A percentile compares a stretch with the other conserved stretches of the same genome.
phyloP scores from a whole-genome alignment of 768 basidiomycete genomes.

The Stropharia rugosoannulata region DNA sequence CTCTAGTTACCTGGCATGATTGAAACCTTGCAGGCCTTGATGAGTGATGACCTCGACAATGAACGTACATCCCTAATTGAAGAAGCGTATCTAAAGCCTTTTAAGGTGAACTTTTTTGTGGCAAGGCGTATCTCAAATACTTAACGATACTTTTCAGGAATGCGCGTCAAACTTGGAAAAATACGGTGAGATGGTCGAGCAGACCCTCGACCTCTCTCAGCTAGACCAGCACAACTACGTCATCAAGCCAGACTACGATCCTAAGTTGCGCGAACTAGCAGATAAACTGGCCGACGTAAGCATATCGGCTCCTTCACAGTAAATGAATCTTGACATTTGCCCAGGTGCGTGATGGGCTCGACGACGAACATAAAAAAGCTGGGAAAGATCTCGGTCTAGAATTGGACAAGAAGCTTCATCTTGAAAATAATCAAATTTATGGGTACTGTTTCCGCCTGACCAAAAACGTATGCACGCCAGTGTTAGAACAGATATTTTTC shows the following conservation, averaged over 20 bases:
- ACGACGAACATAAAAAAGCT: slow-evolving; percentile 73
- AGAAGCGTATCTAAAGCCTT: slow-evolving; percentile 60
- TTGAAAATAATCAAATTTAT: slow-evolving; percentile 87
- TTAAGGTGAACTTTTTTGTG: slow-evolving; percentile 67
- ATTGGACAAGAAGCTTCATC: slow-evolving; percentile 91
- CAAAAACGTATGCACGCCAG: slow-evolving; percentile 66
- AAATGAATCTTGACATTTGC: neutral
- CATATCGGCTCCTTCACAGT: neutral
- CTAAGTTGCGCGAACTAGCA: slow-evolving; percentile 65
- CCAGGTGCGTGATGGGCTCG: slow-evolving; percentile 74
- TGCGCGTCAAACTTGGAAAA: slow-evolving; percentile 63
- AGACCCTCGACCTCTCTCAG: slow-evolving; percentile 89
- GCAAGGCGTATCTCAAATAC: neutral
- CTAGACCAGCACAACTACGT: slow-evolving; percentile 85
- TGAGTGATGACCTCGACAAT: slow-evolving; percentile 41
- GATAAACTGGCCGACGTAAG: slow-evolving; percentile 59
- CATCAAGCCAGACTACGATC: slow-evolving; percentile 91
- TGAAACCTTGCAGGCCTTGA: slow-evolving; percentile 52
- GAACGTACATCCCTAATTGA: slow-evolving; percentile 49
- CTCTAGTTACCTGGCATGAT: slow-evolving; percentile 74
- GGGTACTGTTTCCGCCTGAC: slow-evolving; percentile 94
- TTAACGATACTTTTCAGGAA: slow-evolving; percentile 42
- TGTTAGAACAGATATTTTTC: neutral
- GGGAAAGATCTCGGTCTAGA: slow-evolving; percentile 76
- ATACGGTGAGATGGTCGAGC: slow-evolving; percentile 93